Percentiles rank a stretch among this genome's conserved stretches.
Evolutionary conservation across 345 rosid genomes (phyloP).

Genomic region (Litchi chinensis): DNA sequence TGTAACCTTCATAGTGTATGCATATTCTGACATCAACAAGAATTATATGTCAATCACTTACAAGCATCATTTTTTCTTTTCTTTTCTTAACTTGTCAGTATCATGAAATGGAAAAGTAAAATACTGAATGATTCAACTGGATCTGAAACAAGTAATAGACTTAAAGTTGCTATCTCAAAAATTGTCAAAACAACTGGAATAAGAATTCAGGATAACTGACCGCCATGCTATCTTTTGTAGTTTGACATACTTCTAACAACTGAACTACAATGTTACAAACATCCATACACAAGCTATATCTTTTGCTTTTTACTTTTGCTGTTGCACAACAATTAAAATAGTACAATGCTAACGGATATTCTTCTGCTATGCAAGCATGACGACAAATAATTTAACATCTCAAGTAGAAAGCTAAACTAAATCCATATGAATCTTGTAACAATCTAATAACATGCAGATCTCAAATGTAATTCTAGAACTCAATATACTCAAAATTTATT

Average conservation of each 20-base stretch:
- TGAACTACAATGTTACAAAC: neutral
- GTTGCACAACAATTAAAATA: neutral
- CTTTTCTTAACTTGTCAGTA: no score
- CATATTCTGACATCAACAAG: slow-evolving; percentile 63
- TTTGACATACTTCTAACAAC: neutral
- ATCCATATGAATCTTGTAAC: neutral
- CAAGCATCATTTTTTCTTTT: neutral
- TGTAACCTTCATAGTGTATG: slow-evolving; percentile 93
- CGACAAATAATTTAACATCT: neutral
- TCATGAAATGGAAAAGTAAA: no score
- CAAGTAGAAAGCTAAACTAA: neutral
- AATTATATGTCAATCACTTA: neutral
- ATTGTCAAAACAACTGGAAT: neutral
- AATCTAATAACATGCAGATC: neutral
- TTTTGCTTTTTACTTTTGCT: no score
- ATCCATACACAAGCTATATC: no score
- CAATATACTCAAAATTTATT: neutral
- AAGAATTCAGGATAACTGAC: neutral
- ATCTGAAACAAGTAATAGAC: neutral
- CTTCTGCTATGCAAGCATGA: neutral
- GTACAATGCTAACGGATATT: neutral
- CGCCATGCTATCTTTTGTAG: neutral
- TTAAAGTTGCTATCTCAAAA: neutral
- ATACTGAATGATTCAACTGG: no score
- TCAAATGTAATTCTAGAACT: neutral